Percentiles rank a stretch among this genome's conserved stretches.
These are phyloP conservation scores for Blepharisma undulans DNA, from an alignment of 169 alveolate species.

Conservation along the genomic window DNA sequence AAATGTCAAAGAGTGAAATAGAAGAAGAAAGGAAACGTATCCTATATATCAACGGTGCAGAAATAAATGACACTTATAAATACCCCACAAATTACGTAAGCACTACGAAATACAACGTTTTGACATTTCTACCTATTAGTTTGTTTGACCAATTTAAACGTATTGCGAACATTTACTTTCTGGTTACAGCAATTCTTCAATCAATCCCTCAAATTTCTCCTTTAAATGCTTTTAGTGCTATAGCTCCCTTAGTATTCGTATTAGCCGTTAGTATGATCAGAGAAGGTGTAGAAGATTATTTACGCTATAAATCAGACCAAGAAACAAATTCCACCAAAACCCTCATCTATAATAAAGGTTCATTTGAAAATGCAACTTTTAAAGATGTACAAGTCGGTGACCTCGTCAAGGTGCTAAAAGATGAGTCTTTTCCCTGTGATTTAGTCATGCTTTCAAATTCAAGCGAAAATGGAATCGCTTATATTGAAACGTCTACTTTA, in stretches of 20 bases:
- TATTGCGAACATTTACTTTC: conserved; percentile 85
- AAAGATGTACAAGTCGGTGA: conserved; percentile 80
- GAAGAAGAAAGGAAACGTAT: neutral
- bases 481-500: conserved; percentile 79
- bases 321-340: conserved; percentile 65
- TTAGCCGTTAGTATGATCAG: conserved; percentile 82
- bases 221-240: conserved; percentile 81
- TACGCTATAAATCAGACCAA: conserved; percentile 78
- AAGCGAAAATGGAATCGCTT: conserved; percentile 71
- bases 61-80: neutral
- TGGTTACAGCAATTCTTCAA: conserved; percentile 85
- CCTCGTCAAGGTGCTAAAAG: conserved; percentile 64
- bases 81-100: conserved; percentile 64
- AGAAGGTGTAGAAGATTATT: conserved; percentile 87
- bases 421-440: conserved; percentile 83
- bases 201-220: conserved; percentile 83
- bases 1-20: neutral
- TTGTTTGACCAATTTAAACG: conserved; percentile 71
- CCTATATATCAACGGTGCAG: neutral
- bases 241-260: conserved; percentile 86
- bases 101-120: conserved; percentile 31
- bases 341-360: conserved; percentile 48
- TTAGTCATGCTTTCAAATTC: conserved; percentile 66
- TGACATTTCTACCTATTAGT: conserved; percentile 10
- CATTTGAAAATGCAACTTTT: conserved; percentile 42